Evolutionary conservation across 1,284 basidiomycete species (phyloP), one percentile per base, ranked within the genome.

Genomic region (Heterobasidion irregulare): DNA sequence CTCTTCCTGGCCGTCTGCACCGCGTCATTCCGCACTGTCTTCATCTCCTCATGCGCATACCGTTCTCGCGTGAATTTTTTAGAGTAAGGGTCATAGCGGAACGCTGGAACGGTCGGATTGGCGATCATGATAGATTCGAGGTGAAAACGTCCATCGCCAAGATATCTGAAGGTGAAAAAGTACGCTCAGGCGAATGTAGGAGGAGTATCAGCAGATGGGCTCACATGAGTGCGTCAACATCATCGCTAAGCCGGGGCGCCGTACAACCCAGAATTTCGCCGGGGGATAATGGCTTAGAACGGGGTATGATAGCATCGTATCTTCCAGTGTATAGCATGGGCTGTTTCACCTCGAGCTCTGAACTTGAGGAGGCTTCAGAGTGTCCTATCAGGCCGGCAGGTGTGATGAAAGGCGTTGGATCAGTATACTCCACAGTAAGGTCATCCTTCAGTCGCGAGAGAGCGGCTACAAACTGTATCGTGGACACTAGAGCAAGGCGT

Each of bases 51-150:
- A 65, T 99, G 94, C 65, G 95, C 82, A 65, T 99, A 99, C 6
- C 84, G 78, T 68, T 99, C 97, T 59, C 93, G 75, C 5, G 96
- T 98, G 56, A 99, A 79, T 65, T 95, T 95, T 70, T 99, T 99
- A 35, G 93, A 94, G 70, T 99, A 99, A 5, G 97, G 97, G 66
- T 99, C 97, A 71, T 98, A 99, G 34, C 97, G 84, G 76, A 98
- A 99, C 0, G 97, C 95, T 10, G 96, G 94, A 19, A 98, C 82
- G n/a, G 79, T 73, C 0, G 97, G 97, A 69, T 99, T 99, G 34
- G 94, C 94, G 58, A 99, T 98, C 97, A 99, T 99, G 68, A 98
- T 95, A 12, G 92, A 91, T 70, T 99, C 97, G 15, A 99, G 80
- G 67, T 99, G 97, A 75, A 99, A 99, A 12, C 97, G 86, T 16